Evolutionary conservation across 345 rosid genomes (phyloP), one percentile per base, ranked within the genome.

Genomic region (Conringia planisiliqua): DNA sequence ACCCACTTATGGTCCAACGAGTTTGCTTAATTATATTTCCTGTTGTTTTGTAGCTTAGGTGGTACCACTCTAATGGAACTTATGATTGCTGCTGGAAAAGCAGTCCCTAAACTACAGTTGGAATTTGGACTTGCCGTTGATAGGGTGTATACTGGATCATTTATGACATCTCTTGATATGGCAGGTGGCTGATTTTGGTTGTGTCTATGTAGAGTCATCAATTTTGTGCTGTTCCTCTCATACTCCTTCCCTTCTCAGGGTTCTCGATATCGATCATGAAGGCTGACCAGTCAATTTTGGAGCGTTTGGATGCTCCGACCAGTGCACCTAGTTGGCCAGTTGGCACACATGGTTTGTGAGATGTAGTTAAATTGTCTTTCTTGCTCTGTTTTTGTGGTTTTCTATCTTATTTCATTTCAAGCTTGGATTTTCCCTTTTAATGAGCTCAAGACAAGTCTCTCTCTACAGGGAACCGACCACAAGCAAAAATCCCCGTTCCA

Each of bases 101-200:
- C 96, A 47, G 91, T 91, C 61, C 93, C 96, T 70, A 86, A 87
- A 54, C 76, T 95, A 85, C 96, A 95, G 82, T 79, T 95, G 69
- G 92, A 91, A 70, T 96, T 90, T 80, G 97, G 97, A 68, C 83
- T 95, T 69, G 99, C 97, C 39, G 96, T 91, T 77, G 97, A 95
- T 77, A 91, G 99, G 82, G 97, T 95, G 68, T 95, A 95, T 68
- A 87, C 99, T n/a, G 97, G 99, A 68, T 87, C 92, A 71, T 91
- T 91, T 82, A 90, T 91, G 97, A 87, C 99, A 62, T 95, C 99
- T 66, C 97, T 95, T 79, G 97, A 95, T 77, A 95, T 95, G 99
- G 89, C 97, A 82, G 99, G 99, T 95, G 82, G 26, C 17, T 26
- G 12, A 36, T 62, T 56, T 38, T 46, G 17, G 46, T 38, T 58